Conservation (phyloP, 2,329 filamentous ascomycete species). For the Penicillium sp. region DNA sequence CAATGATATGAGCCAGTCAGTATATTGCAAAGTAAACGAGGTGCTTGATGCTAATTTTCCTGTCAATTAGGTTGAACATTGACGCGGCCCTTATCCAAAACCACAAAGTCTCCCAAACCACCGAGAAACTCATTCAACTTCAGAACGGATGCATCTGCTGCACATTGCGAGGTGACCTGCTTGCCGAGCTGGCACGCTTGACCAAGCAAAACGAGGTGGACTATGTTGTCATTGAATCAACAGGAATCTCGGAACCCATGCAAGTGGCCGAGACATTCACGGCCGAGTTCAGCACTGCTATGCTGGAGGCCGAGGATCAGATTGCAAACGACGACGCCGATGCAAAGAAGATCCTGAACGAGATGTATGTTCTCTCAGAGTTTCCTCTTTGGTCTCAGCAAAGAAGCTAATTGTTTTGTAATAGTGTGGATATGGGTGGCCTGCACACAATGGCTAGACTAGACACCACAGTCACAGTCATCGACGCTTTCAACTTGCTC, state of each 20-base stretch:
- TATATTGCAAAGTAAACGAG: neutral
- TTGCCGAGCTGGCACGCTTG: constrained; percentile 68
- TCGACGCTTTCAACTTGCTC: constrained; percentile 73
- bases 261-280: constrained; percentile 76
- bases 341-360: constrained; percentile 47
- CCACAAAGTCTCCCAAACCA: constrained; percentile 58
- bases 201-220: constrained; percentile 66
- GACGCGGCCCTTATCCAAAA: constrained; percentile 64
- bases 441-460: constrained; percentile 66
- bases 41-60: neutral
- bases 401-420: constrained; percentile 1
- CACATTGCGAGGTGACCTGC: constrained; percentile 69
- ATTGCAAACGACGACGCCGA: constrained; percentile 46
- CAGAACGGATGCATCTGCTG: constrained; percentile 79
- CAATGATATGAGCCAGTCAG: constrained; percentile 68
- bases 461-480: constrained; percentile 72
- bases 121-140: constrained; percentile 67
- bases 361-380: constrained; percentile 45
- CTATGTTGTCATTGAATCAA: constrained; percentile 73
- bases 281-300: constrained; percentile 52
- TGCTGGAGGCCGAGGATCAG: constrained; percentile 52
- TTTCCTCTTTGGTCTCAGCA: constrained; percentile 5
- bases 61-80: constrained; percentile 60
- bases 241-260: constrained; percentile 71
- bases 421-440: constrained; percentile 59